A percentile compares a stretch with the other conserved stretches of the same genome.
Conservation (phyloP, 169 alveolate species). For the Plasmodium berghei region DNA sequence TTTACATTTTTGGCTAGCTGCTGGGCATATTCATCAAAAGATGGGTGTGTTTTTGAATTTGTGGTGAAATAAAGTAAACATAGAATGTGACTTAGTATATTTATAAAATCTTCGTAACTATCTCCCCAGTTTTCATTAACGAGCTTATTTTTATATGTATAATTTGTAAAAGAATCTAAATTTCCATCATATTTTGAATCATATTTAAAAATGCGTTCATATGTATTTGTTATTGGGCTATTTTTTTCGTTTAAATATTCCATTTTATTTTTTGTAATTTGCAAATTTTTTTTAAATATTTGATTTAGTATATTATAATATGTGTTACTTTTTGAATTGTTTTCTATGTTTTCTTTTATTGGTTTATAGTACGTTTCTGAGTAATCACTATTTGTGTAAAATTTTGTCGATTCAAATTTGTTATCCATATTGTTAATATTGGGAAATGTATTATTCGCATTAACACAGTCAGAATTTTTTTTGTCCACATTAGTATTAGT, state of each 20-base stretch:
- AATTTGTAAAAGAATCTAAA: not conserved
- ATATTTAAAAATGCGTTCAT: not conserved
- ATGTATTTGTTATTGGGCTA: not conserved
- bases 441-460: not conserved
- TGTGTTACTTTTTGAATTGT: conserved; percentile 27
- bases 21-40: conserved; percentile 62
- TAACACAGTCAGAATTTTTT: not conserved
- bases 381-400: too few species aligned
- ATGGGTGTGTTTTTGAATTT: conserved; percentile 43
- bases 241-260: not conserved
- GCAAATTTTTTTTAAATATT: conserved; percentile 41
- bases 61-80: conserved; percentile 67
- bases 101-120: conserved; percentile 44
- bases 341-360: conserved; percentile 4
- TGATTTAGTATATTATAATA: conserved; percentile 47
- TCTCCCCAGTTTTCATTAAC: conserved; percentile 1
- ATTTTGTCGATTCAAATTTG: not conserved
- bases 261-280: conserved; percentile 53
- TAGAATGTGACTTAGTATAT: conserved; percentile 27
- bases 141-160: not conserved
- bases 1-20: conserved; percentile 67
- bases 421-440: not conserved
- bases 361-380: not conserved
- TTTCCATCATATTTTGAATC: conserved; percentile 19
- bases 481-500: not conserved